Evolutionary conservation across 2,329 filamentous ascomycete species (phyloP), one percentile per base, ranked within the genome.

Genomic region (Chaetomium sp.): DNA sequence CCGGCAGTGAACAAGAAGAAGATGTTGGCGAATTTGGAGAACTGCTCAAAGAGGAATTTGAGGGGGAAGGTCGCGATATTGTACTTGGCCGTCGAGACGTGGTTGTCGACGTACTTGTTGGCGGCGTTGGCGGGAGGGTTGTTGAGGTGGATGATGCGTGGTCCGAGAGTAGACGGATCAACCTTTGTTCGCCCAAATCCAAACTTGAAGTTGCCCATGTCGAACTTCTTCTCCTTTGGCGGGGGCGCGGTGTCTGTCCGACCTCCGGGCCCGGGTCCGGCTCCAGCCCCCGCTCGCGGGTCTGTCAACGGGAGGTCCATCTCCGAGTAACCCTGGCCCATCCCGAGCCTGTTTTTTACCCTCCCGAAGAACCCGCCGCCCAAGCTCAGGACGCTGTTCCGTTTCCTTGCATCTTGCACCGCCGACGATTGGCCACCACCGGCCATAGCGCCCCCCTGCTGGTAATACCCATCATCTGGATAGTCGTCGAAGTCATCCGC

Each of bases 1-100:
- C 87, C 89, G 19, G 95, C 93, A 45, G 95, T 99, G 78, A 99
- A 98, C 76, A 99, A 86, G 90, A 99, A 99, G 83, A 99, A 99
- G 74, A 99, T 79, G 79, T 99, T 99, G 82, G 95, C 95, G 78
- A 97, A 97, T 82, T 97, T 99, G 67, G 93, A 97, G 80, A 99
- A 99, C 76, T 99, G 95, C 78, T 99, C 95, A 77, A 94, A 93
- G 63, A 99, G 83, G 79, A 99, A 99, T 78, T 99, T 99, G 58
- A 95, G 95, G 21, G 98, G 75, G 77, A 99, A 99, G 23, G 93
- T 97, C 62, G 91, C 83, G 74, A 92, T 73, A 77, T 98, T 99
- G 85, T 99, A 99, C 79, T 99, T 99, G 68, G 95, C 90, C 6
- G 95, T 99, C 50, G 94, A 98, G 68, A 99, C 90, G 77, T 98